Conservation (phyloP, 768 basidiomycete genomes). For the Rhizopogon roseolus region DNA sequence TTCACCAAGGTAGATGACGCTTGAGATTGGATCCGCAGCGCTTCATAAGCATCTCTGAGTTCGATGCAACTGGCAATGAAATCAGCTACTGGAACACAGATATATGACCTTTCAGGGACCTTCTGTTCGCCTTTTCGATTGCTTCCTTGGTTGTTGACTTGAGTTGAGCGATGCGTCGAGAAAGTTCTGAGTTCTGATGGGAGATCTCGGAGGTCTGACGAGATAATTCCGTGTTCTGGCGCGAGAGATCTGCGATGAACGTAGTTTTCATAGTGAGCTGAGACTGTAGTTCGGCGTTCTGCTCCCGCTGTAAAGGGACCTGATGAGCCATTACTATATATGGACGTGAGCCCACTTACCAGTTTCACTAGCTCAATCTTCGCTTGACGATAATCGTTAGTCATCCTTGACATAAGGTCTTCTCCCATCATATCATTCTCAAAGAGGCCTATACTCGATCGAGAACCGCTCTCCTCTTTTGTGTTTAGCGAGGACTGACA, state of each 20-base stretch:
- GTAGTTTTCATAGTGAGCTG: constrained; percentile 13
- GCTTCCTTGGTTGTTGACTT: constrained; percentile 9
- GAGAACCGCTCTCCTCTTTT: constrained; percentile 5
- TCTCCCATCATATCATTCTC: background rate
- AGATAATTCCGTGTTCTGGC: constrained; percentile 6
- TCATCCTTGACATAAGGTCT: background rate
- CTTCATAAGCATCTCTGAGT: constrained; percentile 25
- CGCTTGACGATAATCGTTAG: background rate
- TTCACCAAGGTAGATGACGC: constrained; percentile 16
- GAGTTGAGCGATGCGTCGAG: background rate
- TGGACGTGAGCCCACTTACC: constrained; percentile 3
- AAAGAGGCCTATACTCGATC: background rate
- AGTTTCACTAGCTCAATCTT: constrained; percentile 8
- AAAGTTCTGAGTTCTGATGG: background rate
- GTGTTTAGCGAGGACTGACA: constrained; percentile 3
- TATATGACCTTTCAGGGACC: constrained; percentile 5
- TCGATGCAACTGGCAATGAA: constrained; percentile 17
- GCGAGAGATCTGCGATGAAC: constrained; percentile 9
- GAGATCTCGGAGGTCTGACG: background rate
- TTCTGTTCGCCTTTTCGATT: constrained; percentile 13
- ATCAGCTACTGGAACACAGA: background rate
- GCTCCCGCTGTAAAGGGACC: constrained; percentile 11
- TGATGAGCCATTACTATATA: background rate
- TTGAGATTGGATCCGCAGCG: constrained; percentile 19
- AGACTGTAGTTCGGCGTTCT: constrained; percentile 15